phyloP scores from a whole-genome alignment of 73 alveolate genomes.

The Loxodes magnus region DNA sequence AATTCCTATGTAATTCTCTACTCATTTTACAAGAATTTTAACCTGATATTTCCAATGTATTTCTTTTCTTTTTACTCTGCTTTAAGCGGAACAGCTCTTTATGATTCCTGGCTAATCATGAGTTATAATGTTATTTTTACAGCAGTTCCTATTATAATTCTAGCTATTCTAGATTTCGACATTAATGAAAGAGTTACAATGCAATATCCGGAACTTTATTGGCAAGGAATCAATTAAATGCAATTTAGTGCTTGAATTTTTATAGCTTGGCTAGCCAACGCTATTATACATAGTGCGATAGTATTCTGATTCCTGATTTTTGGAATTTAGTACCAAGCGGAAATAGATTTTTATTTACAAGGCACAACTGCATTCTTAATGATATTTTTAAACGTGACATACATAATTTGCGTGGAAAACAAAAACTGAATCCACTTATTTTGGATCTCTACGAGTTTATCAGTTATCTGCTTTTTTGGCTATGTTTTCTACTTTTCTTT shows the following conservation, averaged over 20 bases:
- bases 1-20: conserved; percentile 46
- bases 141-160: conserved; percentile 68
- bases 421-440: no score
- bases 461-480: no score
- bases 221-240: not conserved
- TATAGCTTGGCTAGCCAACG: not conserved
- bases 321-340: no score
- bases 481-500: no score
- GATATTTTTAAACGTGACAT: no score
- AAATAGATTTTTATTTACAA: no score
- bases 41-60: conserved; percentile 49
- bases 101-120: conserved; percentile 75
- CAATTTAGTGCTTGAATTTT: not conserved
- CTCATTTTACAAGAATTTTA: conserved; percentile 64
- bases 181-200: not conserved
- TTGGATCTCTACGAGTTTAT: no score
- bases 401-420: no score
- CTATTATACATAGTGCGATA: not conserved
- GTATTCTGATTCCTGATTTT: not conserved
- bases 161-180: conserved; percentile 67
- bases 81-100: conserved; percentile 75
- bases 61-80: conserved; percentile 66
- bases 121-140: conserved; percentile 80
- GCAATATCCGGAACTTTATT: not conserved
- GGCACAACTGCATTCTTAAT: no score